Base-by-base conservation (phyloP, 495 filamentous ascomycete species). In the Aspergillus olivimuriae region DNA sequence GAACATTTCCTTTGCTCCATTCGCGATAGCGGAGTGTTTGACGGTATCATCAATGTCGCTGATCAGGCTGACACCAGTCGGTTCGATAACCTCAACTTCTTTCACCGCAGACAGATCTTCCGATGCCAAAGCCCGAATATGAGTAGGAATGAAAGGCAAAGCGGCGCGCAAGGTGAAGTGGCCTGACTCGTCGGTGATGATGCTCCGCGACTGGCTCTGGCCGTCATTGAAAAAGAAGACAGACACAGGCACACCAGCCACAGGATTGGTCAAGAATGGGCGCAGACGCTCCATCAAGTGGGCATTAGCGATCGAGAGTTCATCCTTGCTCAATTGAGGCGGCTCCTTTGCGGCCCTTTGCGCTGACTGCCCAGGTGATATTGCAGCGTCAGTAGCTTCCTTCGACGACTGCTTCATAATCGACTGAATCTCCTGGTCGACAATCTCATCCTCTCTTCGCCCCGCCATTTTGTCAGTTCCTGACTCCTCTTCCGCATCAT, bases 31-130 rank as follows among this genome's bases (percentile, higher is more conserved):
- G 2, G 94, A 96, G 52, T 89, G 87, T 58, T 99, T 99, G 46
- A 99, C 84, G 0, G 92, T 99, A 62, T 99, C 92, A 56, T 99
- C 92, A 46, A 99, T 90, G 53, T 99, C 92, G 57, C 88, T 96
- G 55, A 99, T 96, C 41, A 99, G 43, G 56, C 90, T 96, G 49
- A 99, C 74, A 17, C 92, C 92, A n/a, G 61, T 69, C 0, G 85
- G 75, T 41, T 94, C 84, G 14, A 84, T 86, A 20, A 95, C 70
- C 30, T 78, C 69, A 26, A 97, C 74, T 11, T 81, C 75, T 48
- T 88, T 82, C 1, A 81, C 83, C 6, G 78, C 80, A 8, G 89
- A 95, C 4, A 99, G 71, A 28, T 82, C 76, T 61, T 95, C 89
- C 14, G 82, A 92, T 10, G 88, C 92, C 16, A 97, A 66, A 2